phyloP scores from a whole-genome alignment of 352 stramenopile species.

The Globisporangium polare region DNA sequence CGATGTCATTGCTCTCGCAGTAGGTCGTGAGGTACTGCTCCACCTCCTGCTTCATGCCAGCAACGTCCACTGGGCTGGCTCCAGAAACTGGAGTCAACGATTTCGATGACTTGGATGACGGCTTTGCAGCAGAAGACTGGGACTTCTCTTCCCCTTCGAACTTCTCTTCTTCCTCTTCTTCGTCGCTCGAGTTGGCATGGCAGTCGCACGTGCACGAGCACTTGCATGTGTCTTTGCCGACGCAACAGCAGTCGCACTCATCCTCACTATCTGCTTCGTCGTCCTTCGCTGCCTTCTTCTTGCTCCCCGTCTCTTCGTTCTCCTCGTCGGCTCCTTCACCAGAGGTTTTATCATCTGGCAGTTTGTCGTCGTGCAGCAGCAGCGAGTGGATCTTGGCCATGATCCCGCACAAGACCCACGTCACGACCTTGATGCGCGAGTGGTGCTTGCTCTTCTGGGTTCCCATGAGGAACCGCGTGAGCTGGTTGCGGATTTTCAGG shows the following conservation, averaged over 20 bases:
- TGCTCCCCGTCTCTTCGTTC: constrained; percentile 32
- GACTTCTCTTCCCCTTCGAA: constrained; percentile 9
- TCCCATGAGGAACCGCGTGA: constrained; percentile 66
- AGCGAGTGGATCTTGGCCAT: constrained; percentile 83
- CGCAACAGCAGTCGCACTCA: constrained; percentile 74
- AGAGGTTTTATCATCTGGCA: constrained; percentile 29
- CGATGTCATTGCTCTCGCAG: constrained; percentile 14
- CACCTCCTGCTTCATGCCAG: constrained; percentile 27
- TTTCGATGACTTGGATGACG: constrained; percentile 17
- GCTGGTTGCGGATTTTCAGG: constrained; percentile 71
- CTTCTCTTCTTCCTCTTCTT: constrained; percentile 27
- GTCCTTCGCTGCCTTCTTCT: constrained; percentile 17
- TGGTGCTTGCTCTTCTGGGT: constrained; percentile 78
- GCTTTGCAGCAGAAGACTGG: not conserved
- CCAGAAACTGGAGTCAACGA: constrained; percentile 14
- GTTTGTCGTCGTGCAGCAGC: constrained; percentile 64
- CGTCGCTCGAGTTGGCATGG: constrained; percentile 61
- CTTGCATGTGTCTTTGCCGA: constrained; percentile 50
- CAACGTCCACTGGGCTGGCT: constrained; percentile 18
- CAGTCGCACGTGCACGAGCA: constrained; percentile 66
- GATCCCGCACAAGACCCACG: constrained; percentile 82
- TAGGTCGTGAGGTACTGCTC: constrained; percentile 25
- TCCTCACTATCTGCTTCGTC: constrained; percentile 59
- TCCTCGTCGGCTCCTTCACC: constrained; percentile 21
- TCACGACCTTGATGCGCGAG: constrained; percentile 80